A percentile compares a stretch with the other conserved stretches of the same genome.
Evolutionary conservation across 2,329 filamentous ascomycete species (phyloP).

Genomic region (Ophiocordyceps camponoti-floridani): DNA sequence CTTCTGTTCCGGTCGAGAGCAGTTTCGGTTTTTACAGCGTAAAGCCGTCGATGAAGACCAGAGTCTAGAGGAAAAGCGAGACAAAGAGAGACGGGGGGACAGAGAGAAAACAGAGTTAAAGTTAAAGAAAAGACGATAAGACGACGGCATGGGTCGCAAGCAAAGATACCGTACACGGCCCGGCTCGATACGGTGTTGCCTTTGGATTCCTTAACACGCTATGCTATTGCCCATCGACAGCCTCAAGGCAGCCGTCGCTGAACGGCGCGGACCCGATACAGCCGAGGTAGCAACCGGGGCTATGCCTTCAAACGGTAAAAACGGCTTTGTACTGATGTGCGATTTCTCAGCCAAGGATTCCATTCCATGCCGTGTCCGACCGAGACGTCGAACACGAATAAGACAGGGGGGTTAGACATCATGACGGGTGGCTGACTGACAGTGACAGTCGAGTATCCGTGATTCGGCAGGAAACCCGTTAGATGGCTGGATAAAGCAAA

Average conservation of each 20-base stretch:
- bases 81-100: background rate
- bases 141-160: background rate
- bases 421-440: no score
- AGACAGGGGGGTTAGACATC: no score
- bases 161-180: background rate
- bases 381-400: no score
- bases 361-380: no score
- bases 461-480: background rate
- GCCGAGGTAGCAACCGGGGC: background rate
- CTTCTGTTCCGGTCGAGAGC: no score
- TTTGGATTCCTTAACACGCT: background rate
- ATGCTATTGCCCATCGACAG: no score
- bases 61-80: background rate
- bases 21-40: background rate
- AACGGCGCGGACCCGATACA: no score
- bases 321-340: background rate
- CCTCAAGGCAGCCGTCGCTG: no score
- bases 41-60: background rate
- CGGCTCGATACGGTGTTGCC: background rate
- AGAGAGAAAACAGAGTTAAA: background rate
- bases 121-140: background rate
- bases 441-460: background rate
- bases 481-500: background rate
- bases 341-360: no score
- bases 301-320: background rate